phyloP scores from a whole-genome alignment of 176 grass and related monocot species.

The Raddia guianensis region DNA sequence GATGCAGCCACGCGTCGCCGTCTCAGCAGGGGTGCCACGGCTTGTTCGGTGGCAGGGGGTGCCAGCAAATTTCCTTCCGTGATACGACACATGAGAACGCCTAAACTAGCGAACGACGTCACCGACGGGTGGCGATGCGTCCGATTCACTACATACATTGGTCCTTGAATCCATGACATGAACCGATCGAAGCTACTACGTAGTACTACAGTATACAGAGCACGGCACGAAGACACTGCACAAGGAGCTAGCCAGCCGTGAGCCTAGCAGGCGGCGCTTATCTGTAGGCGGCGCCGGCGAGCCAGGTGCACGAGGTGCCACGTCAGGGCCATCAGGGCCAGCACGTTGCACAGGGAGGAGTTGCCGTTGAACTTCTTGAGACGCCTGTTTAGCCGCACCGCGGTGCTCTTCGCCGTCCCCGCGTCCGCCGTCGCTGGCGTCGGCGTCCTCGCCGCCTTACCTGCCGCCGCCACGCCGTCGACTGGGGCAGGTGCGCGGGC shows the following conservation, averaged over 20 bases:
- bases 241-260: background rate
- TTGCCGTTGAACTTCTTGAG: slow-evolving; percentile 73
- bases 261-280: slow-evolving; percentile 43
- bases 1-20: too few species aligned
- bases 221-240: too few species aligned
- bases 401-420: slow-evolving; percentile 44
- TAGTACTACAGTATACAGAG: too few species aligned
- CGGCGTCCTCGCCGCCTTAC: background rate
- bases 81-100: background rate
- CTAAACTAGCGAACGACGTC: background rate
- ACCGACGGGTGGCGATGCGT: background rate
- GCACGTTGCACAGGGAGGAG: slow-evolving; percentile 78
- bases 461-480: background rate
- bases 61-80: too few species aligned
- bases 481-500: background rate
- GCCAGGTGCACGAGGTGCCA: slow-evolving; percentile 91
- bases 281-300: slow-evolving; percentile 44
- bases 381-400: slow-evolving; percentile 47
- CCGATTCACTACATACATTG: background rate
- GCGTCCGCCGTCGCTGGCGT: slow-evolving; percentile 26
- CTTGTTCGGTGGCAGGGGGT: too few species aligned
- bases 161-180: too few species aligned
- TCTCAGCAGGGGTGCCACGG: too few species aligned
- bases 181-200: background rate
- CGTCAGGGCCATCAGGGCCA: slow-evolving; percentile 67